Evolutionary conservation across 768 basidiomycete species (phyloP).

Genomic region (Boletellus ananas): DNA sequence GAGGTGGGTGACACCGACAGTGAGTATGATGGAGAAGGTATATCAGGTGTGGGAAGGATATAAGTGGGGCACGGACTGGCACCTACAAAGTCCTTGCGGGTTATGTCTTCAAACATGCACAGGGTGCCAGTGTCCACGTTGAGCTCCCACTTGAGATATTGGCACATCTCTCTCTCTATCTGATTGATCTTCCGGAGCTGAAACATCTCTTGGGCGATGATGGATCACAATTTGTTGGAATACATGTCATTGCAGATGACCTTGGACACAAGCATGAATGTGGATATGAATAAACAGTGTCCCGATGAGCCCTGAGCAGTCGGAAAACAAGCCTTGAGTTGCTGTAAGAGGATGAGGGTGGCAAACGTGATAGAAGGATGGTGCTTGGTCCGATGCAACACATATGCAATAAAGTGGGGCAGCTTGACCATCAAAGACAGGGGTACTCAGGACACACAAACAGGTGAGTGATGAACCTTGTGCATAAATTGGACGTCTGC

Average conservation of each 20-base stretch:
- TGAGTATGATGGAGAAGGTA: constrained; percentile 51
- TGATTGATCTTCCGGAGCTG: constrained; percentile 72
- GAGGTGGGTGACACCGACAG: constrained; percentile 55
- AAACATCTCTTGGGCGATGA: constrained; percentile 88
- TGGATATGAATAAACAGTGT: constrained; percentile 66
- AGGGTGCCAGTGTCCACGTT: constrained; percentile 67
- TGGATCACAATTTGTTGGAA: constrained; percentile 89
- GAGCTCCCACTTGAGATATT: constrained; percentile 90
- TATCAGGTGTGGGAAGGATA: constrained; percentile 52
- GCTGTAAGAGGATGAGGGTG: constrained; percentile 47
- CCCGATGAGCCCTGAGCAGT: constrained; percentile 77
- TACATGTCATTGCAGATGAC: constrained; percentile 95
- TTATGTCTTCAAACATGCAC: constrained; percentile 55
- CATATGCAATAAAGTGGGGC: constrained; percentile 64
- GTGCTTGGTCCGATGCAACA: constrained; percentile 62
- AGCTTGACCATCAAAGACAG: constrained; percentile 33
- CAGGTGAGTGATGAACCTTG: constrained; percentile 77
- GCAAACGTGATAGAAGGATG: constrained; percentile 47
- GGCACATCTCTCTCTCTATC: constrained; percentile 78
- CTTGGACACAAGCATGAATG: constrained; percentile 70
- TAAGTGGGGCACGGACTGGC: constrained; percentile 58
- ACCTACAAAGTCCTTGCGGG: constrained; percentile 57
- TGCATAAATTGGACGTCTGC: constrained; percentile 62
- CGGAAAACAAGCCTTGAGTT: constrained; percentile 69
- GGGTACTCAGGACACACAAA: constrained; percentile 86